These are phyloP conservation scores for Saccharomyces hybrid DNA, from an alignment of 1,139 yeast species.

Conservation along the genomic window DNA sequence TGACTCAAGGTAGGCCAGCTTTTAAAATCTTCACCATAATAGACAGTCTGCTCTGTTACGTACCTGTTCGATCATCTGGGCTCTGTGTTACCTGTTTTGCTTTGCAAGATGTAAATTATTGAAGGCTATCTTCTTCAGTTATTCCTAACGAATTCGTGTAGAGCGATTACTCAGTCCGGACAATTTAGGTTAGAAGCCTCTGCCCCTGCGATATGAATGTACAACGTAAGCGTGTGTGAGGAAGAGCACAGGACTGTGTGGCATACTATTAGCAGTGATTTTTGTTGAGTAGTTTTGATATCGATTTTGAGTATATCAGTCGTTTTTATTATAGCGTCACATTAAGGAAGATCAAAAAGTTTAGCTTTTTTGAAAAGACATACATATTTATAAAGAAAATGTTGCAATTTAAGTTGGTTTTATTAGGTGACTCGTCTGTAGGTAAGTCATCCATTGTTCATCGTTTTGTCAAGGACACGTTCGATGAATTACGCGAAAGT, in stretches of 20 bases:
- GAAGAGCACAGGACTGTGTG: background rate
- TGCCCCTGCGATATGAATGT: background rate
- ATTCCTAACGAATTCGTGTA: background rate
- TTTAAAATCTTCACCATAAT: background rate
- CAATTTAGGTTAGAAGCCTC: background rate
- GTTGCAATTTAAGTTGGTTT: constrained; percentile 72
- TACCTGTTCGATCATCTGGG: too few species aligned
- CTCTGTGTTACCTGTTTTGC: too few species aligned
- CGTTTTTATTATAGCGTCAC: background rate
- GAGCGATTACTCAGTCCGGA: background rate
- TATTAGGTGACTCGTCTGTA: constrained; percentile 92
- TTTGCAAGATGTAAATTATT: background rate
- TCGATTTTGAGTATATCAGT: background rate
- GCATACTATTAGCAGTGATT: background rate
- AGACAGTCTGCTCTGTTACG: too few species aligned
- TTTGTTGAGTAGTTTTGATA: background rate
- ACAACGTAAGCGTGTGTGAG: background rate
- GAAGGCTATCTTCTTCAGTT: background rate
- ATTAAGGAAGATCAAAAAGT: background rate
- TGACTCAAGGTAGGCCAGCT: background rate
- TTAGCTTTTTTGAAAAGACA: background rate
- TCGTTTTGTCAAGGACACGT: constrained; percentile 88
- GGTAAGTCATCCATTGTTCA: constrained; percentile 89
- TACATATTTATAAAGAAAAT: constrained; percentile 9
- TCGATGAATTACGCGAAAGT: constrained; percentile 88